Evolutionary conservation across 1,139 yeast genomes (phyloP), one percentile per base, ranked within the genome.

Genomic region (Eremothecium coryli): DNA sequence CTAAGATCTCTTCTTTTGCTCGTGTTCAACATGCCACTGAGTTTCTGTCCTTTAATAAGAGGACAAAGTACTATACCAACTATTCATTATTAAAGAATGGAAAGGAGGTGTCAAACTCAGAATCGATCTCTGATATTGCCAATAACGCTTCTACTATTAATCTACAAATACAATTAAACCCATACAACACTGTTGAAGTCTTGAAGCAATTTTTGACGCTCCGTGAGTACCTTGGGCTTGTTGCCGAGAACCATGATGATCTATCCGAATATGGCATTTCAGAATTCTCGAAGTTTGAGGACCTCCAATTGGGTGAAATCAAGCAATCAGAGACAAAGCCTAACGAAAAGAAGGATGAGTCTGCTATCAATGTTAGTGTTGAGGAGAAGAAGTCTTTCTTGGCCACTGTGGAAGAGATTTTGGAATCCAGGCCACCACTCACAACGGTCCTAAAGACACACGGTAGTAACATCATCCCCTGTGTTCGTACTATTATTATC

Each of bases 401-500:
- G 16, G 50, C 52, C 14, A 32, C 55, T 14, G 44, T 53, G 29
- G 44, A 41, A 29, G 58, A 52, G 23, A 41, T 50, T 13, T 42
- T 54, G 26, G 41, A 38, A 12, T 36, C 43, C n/a, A 38, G 5
- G 37, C 50, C 9, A 35, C 46, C 12, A 39, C 44, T 5, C 42
- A 42, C 18, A 4, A 48, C 46, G 17, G 32, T 50, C 10, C 38
- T 44, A 35, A 38, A 44, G 22, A 48, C 59, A 2, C 55, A 56
- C 13, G 36, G 48, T 8, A 47, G 49, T 27, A 36, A 56, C 18
- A 45, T 57, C 16, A 49, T 58, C 2, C 64, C 68, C 31, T 56
- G 62, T 38, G 50, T 60, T n/a, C 69, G 72, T 32, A 65, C 69
- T 9, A 65, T 86, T 41, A 70, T 67, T 36, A 56, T 85, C 32